A percentile compares a stretch with the other conserved stretches of the same genome.
Conservation (phyloP, 805 yeast genomes). For the Candida germanica region DNA sequence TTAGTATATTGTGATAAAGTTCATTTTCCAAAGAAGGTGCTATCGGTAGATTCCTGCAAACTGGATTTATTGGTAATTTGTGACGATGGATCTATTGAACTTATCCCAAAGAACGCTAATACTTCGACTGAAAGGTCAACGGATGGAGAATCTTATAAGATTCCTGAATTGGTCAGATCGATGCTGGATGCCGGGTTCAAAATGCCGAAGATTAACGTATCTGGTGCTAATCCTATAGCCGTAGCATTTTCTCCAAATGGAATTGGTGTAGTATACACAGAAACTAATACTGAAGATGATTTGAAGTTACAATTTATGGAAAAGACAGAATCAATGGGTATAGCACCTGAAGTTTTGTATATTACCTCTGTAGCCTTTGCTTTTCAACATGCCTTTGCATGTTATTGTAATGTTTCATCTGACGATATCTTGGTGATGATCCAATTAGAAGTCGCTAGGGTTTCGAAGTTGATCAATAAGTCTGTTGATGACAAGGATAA, state of each 20-base stretch:
- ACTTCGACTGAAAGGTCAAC: constrained; percentile 18
- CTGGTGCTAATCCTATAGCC: constrained; percentile 23
- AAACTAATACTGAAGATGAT: constrained; percentile 13
- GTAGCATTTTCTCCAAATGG: constrained; percentile 51
- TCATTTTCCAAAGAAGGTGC: constrained; percentile 22
- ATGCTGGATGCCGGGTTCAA: constrained; percentile 55
- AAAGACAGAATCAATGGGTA: constrained; percentile 12
- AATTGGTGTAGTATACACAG: constrained; percentile 35
- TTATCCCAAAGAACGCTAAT: constrained; percentile 41
- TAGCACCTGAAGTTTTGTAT: constrained; percentile 31
- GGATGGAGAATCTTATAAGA: neutral
- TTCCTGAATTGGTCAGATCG: constrained; percentile 16
- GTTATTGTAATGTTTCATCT: constrained; percentile 60
- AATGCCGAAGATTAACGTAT: constrained; percentile 30
- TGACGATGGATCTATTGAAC: constrained; percentile 41
- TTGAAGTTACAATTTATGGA: constrained; percentile 21
- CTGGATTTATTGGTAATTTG: constrained; percentile 40
- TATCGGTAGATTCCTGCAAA: constrained; percentile 32
- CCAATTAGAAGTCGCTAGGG: constrained; percentile 41
- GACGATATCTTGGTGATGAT: constrained; percentile 68
- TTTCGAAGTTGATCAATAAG: constrained; percentile 13
- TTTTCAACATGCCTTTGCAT: constrained; percentile 62
- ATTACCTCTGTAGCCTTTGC: constrained; percentile 60
- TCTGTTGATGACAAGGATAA: constrained; percentile 13
- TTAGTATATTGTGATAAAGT: constrained; percentile 28